A percentile compares a stretch with the other conserved stretches of the same genome.
Evolutionary conservation across 2,329 filamentous ascomycete genomes (phyloP).

Genomic region (Aspergillus sp.): DNA sequence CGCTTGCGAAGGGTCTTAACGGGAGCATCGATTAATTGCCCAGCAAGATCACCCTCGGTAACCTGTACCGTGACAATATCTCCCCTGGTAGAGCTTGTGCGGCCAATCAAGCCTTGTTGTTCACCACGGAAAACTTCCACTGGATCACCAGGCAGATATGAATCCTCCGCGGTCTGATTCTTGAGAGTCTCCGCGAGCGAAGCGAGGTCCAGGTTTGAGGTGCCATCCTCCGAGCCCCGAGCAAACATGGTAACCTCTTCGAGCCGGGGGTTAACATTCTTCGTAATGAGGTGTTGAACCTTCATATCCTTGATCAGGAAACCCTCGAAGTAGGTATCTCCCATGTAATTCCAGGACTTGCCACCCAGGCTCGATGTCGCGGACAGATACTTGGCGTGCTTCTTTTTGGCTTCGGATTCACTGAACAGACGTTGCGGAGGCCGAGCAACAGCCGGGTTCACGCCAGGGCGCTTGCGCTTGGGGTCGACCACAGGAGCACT

Average conservation of each 20-base stretch:
- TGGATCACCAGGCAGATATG: slow-evolving; percentile 89
- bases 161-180: slow-evolving; percentile 74
- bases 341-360: slow-evolving; percentile 80
- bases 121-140: slow-evolving; percentile 96
- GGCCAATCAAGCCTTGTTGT: slow-evolving; percentile 86
- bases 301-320: slow-evolving; percentile 94
- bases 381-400: slow-evolving; percentile 65
- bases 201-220: slow-evolving; percentile 88
- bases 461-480: slow-evolving; percentile 74
- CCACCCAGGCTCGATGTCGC: slow-evolving; percentile 53
- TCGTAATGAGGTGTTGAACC: slow-evolving; percentile 78
- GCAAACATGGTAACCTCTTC: slow-evolving; percentile 97
- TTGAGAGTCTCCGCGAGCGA: slow-evolving; percentile 88
- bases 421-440: slow-evolving; percentile 91
- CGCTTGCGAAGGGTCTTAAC: slow-evolving; percentile 89
- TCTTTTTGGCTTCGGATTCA: slow-evolving; percentile 87
- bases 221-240: slow-evolving; percentile 83
- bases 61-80: slow-evolving; percentile 91
- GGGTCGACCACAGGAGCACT: slow-evolving; percentile 54
- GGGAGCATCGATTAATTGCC: slow-evolving; percentile 87
- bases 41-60: slow-evolving; percentile 75
- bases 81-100: slow-evolving; percentile 78
- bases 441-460: slow-evolving; percentile 58
- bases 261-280: slow-evolving; percentile 86
- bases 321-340: slow-evolving; percentile 87